phyloP scores from a whole-genome alignment of 345 rosid genomes.

The Eucalyptus sideroxylon region DNA sequence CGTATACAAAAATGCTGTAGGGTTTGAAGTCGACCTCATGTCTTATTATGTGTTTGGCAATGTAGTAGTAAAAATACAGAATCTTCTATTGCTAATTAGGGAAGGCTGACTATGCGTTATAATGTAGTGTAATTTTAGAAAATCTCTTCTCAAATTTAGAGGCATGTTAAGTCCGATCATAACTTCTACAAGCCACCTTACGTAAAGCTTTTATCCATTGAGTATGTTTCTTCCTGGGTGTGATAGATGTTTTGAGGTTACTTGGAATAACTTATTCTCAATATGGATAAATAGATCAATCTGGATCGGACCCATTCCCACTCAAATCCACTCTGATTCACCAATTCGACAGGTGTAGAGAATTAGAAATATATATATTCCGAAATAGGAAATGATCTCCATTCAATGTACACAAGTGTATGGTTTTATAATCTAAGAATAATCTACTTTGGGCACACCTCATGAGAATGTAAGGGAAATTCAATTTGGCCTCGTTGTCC shows the following conservation, averaged over 20 bases:
- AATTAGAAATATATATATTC: not conserved
- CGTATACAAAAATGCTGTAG: not conserved
- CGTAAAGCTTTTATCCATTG: no score
- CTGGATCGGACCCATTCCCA: accelerated
- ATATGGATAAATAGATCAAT: no score
- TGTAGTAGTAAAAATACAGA: not conserved
- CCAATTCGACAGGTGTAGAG: accelerated
- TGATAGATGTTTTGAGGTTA: not conserved
- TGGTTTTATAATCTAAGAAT: not conserved
- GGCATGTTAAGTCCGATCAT: not conserved
- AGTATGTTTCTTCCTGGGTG: not conserved
- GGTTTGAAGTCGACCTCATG: not conserved
- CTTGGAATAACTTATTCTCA: no score
- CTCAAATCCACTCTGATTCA: not conserved
- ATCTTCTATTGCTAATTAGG: not conserved
- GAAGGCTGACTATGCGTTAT: not conserved
- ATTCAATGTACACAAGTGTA: not conserved
- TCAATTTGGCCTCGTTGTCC: not conserved
- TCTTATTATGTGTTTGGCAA: not conserved
- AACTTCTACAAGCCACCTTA: not conserved
- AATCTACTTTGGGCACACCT: not conserved
- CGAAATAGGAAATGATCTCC: not conserved
- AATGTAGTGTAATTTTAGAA: not conserved
- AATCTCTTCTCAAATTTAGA: not conserved
- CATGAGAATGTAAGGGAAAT: not conserved